Conservation (phyloP, 1,284 basidiomycete genomes). For the Vanrija humicola region DNA sequence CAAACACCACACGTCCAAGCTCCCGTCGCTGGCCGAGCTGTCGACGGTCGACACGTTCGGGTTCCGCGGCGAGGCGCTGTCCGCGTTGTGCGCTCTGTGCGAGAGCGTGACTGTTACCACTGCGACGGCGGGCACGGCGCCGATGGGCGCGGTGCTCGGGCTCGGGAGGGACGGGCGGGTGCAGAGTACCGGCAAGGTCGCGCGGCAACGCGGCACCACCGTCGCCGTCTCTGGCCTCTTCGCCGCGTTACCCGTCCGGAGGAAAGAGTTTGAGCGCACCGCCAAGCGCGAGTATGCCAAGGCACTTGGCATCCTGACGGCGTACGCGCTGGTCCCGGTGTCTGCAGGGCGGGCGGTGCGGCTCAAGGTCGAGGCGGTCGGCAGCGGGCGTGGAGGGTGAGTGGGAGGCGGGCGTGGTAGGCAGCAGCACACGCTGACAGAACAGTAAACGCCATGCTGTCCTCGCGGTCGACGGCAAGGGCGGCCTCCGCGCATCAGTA, state of each 20-base stretch:
- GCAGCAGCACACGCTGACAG: background rate
- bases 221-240: slow-evolving; percentile 73
- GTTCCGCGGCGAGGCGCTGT: slow-evolving; percentile 92
- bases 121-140: slow-evolving; percentile 64
- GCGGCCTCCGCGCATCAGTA: slow-evolving; percentile 63
- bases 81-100: slow-evolving; percentile 82
- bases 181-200: slow-evolving; percentile 57
- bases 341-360: slow-evolving; percentile 57
- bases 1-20: slow-evolving; percentile 93
- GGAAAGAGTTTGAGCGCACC: slow-evolving; percentile 88
- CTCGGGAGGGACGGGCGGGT: slow-evolving; percentile 65
- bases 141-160: slow-evolving; percentile 72
- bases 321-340: slow-evolving; percentile 80
- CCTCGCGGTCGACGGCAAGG: slow-evolving; percentile 66
- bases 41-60: slow-evolving; percentile 79
- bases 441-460: slow-evolving; percentile 66
- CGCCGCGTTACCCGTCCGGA: slow-evolving; percentile 75
- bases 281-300: slow-evolving; percentile 87
- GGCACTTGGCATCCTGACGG: slow-evolving; percentile 72
- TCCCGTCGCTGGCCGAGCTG: slow-evolving; percentile 72
- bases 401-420: background rate
- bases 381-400: slow-evolving; percentile 62
- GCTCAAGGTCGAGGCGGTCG: slow-evolving; percentile 62
- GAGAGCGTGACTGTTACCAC: slow-evolving; percentile 69
- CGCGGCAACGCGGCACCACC: slow-evolving; percentile 84